Conservation (phyloP, 257 asterid species). For the Phtheirospermum japonicum region DNA sequence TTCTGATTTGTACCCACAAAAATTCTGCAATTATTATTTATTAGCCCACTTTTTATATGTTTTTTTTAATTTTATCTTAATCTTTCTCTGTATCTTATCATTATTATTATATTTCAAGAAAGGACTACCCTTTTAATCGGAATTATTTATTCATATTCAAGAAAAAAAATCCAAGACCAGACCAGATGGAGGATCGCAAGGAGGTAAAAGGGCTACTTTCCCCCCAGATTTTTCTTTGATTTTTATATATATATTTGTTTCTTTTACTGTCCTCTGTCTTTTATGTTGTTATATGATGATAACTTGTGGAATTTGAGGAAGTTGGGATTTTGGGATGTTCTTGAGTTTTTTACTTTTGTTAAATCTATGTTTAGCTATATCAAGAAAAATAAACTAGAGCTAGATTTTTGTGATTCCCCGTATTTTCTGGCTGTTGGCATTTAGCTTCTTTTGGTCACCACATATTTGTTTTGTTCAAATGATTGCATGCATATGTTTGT, state of each 20-base stretch:
- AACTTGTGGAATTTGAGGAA: conserved; percentile 11
- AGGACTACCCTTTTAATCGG: not conserved
- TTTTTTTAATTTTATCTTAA: conserved; percentile 14
- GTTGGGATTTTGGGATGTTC: not conserved
- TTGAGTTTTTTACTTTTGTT: conserved; percentile 5
- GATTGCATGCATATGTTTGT: not conserved
- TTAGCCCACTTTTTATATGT: too few relatives aligned
- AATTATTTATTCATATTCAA: conserved; percentile 12
- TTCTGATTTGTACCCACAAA: conserved; percentile 25
- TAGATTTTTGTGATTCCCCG: not conserved
- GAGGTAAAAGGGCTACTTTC: conserved; percentile 36
- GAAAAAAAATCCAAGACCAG: conserved; percentile 21
- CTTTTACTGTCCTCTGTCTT: too few relatives aligned
- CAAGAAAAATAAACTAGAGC: conserved; percentile 15
- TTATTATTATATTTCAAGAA: not conserved
- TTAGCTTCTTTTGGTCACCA: too few relatives aligned
- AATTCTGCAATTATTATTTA: conserved; percentile 20
- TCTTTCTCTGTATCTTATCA: conserved; percentile 9
- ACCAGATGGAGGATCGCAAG: conserved; percentile 51
- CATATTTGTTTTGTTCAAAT: too few relatives aligned
- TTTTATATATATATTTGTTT: not conserved
- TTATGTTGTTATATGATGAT: not conserved
- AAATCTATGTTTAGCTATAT: conserved; percentile 3
- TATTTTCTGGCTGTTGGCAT: too few relatives aligned
- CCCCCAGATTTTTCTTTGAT: not conserved